phyloP scores from a whole-genome alignment of 225 moss, liverwort and hornwort genomes.

The Bryum argenteum region DNA sequence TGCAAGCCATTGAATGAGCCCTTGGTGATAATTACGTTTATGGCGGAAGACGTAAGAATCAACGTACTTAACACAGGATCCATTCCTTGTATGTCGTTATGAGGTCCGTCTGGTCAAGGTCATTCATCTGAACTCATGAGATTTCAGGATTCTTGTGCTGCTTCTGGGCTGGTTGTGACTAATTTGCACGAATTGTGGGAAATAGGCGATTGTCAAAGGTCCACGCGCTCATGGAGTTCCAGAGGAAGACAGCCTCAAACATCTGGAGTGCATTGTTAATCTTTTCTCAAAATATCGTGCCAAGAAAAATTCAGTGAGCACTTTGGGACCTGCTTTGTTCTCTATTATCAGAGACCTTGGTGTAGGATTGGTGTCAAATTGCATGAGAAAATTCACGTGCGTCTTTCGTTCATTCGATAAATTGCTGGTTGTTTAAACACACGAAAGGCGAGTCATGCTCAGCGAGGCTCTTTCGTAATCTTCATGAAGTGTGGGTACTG shows the following conservation, averaged over 20 bases:
- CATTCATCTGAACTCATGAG: background rate
- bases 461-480: no score
- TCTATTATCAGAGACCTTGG: slow-evolving; percentile 1
- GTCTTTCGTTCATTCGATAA: no score
- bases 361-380: background rate
- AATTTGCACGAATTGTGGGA: background rate
- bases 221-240: slow-evolving; percentile 65
- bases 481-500: background rate
- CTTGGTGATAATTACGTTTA: background rate
- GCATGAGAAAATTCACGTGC: background rate
- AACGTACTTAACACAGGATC: no score
- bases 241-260: slow-evolving; percentile 76
- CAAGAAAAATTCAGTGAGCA: slow-evolving; percentile 54
- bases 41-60: background rate
- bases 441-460: background rate
- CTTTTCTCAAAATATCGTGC: slow-evolving; percentile 50
- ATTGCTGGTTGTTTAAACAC: no score
- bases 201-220: slow-evolving; percentile 62
- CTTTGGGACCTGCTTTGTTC: background rate
- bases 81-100: background rate
- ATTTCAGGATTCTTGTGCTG: background rate
- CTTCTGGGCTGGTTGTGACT: background rate
- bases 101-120: background rate
- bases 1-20: background rate
- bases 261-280: slow-evolving; percentile 76